Evolutionary conservation across 257 asterid species (phyloP), one percentile per base, ranked within the genome.

Genomic region (Anisodus tanguticus): DNA sequence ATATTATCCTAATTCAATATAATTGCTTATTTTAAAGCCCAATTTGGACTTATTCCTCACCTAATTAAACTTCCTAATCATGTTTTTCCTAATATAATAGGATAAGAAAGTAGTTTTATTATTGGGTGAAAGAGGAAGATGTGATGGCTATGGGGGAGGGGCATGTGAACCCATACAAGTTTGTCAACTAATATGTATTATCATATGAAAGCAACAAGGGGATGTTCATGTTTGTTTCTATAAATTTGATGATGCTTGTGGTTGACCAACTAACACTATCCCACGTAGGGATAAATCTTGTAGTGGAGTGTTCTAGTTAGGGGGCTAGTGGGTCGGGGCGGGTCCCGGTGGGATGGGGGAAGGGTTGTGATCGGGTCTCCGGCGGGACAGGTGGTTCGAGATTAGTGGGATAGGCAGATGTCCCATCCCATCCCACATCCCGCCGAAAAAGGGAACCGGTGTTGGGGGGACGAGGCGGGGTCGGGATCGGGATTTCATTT

Each of bases 251-350:
- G 22, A 49, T 76, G 81, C 49, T 22, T 76, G 63, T 76, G 45
- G 22, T 76, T 51, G 81, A 76, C 63, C 81, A 49, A 76, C 45
- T 51, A 51, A 51, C 63, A 76, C 17, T 7, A 76, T 51, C 63
- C 63, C 81, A 76, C 47, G 81, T 76, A 76, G 63, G 81, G 63
- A 51, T 76, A 76, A 51, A 76, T 76, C 45, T 22, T 76, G 45
- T 53, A 26, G 63, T 51, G 81, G 81, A 45, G 19, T 51, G 45
- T 41, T 41, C 6, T 41, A 41, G 5, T 41, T 41, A 22, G 26
- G 26, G 26, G 26, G 26, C 26, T 0, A 22, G 26, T 22, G 26
- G 26, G n/a, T n/a, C n/a, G n/a, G n/a, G n/a, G n/a, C n/a, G n/a
- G 26, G 26, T 22, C 26, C 26, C 26, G 26, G 26, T 22, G 26